phyloP scores from a whole-genome alignment of 2,329 filamentous ascomycete species.

The Xylariaceae sp. region DNA sequence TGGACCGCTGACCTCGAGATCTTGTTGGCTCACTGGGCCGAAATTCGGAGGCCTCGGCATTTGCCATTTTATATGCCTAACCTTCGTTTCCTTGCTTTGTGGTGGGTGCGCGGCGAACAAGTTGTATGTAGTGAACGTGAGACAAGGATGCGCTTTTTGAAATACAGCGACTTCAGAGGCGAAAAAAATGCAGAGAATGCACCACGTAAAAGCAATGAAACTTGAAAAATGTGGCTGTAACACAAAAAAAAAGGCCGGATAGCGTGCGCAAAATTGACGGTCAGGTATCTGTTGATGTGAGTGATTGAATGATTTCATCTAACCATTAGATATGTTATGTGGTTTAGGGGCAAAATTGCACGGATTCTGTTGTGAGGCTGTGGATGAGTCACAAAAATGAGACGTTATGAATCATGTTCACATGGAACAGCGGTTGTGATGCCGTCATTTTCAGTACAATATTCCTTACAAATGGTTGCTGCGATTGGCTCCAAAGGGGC shows the following conservation, averaged over 20 bases:
- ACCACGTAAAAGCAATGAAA: neutral
- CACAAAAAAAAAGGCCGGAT: neutral
- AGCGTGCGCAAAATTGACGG: no score
- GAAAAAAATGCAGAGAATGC: constrained; percentile 25
- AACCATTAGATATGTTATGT: no score
- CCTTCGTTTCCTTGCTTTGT: neutral
- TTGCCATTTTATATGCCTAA: constrained; percentile 26
- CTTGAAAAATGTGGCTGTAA: neutral
- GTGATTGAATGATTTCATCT: no score
- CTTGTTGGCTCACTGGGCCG: constrained; percentile 17
- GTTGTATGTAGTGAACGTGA: neutral
- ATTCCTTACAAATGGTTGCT: no score
- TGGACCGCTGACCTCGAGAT: constrained; percentile 22
- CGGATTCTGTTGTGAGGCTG: no score
- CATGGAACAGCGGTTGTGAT: constrained; percentile 7
- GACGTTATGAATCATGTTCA: constrained; percentile 26
- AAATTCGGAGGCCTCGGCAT: constrained; percentile 12
- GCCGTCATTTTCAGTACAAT: no score
- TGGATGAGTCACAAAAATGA: constrained; percentile 27
- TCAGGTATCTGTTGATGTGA: no score
- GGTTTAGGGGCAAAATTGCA: no score
- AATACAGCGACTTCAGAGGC: constrained; percentile 52
- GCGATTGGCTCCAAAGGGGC: no score
- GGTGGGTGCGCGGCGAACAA: neutral
- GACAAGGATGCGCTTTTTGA: constrained; percentile 50